Evolutionary conservation across 305 asterid species (phyloP).

Genomic region (Coffea humblotiana): DNA sequence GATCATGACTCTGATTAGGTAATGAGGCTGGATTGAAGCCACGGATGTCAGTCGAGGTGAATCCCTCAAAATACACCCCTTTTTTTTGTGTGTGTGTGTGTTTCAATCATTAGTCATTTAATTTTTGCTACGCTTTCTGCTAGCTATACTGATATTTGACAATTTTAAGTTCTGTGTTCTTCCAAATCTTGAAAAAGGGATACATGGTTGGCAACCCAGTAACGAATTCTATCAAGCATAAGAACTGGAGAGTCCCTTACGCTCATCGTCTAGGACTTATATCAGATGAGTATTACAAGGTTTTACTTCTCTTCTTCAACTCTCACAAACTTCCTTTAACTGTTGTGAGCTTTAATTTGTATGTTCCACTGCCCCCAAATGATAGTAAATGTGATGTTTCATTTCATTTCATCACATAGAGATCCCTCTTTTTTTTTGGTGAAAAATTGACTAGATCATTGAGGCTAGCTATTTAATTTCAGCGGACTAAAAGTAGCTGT

Average conservation of each 20-base stretch:
- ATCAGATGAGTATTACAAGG: slow-evolving; percentile 1
- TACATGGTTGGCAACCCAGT: slow-evolving; percentile 4
- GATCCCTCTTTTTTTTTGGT: background rate
- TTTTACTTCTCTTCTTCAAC: background rate
- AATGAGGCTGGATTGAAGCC: background rate
- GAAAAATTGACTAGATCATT: background rate
- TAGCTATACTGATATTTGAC: too few species aligned
- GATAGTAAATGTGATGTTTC: background rate
- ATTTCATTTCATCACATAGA: background rate
- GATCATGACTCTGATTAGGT: background rate
- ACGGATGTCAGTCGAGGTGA: background rate
- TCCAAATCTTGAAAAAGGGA: background rate
- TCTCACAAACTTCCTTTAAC: too few species aligned
- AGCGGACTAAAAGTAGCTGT: slow-evolving; percentile 49
- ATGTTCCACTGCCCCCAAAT: too few species aligned
- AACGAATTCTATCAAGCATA: background rate
- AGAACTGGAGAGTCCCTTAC: background rate
- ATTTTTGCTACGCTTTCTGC: background rate
- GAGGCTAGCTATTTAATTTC: slow-evolving; percentile 10
- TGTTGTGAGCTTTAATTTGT: background rate
- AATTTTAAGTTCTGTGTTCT: too few species aligned
- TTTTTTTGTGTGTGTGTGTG: too few species aligned
- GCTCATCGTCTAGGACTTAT: background rate
- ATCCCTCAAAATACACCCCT: background rate
- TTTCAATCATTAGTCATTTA: background rate